Evolutionary conservation across 345 rosid species (phyloP).

Genomic region (Pistacia vera): DNA sequence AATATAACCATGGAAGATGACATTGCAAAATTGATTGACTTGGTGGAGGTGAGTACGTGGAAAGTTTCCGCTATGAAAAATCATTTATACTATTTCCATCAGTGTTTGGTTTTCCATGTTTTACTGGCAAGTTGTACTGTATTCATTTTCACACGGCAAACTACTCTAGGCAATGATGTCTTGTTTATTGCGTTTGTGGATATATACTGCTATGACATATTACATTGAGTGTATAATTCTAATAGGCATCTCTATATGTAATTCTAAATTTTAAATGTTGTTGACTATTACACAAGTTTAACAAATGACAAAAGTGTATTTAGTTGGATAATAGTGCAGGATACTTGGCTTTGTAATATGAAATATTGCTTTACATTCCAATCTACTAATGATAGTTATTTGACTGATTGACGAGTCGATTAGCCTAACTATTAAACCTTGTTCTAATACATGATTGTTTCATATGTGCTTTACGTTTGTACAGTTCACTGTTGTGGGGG

Average conservation of each 20-base stretch:
- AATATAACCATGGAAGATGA: neutral
- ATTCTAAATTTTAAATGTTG: neutral
- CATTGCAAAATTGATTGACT: neutral
- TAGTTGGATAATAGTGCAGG: neutral
- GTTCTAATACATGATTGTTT: neutral
- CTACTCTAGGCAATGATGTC: neutral
- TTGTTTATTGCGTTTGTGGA: neutral
- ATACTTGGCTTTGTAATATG: neutral
- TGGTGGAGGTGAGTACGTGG: neutral
- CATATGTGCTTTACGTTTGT: constrained; percentile 16
- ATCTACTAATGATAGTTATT: neutral
- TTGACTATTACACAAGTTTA: neutral
- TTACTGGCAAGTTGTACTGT: no score
- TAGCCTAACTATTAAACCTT: neutral
- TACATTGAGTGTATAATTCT: neutral
- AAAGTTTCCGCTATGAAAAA: neutral
- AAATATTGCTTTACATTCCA: neutral
- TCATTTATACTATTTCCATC: no score
- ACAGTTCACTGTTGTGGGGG: constrained; percentile 93
- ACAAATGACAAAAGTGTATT: neutral
- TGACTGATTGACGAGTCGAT: neutral
- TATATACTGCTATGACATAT: neutral
- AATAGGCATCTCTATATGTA: neutral
- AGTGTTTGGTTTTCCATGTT: no score
- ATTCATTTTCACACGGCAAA: neutral